Percentiles rank a stretch among this genome's conserved stretches.
phyloP scores from a whole-genome alignment of 176 grass and related monocot species.

The Aegilops speltoides region DNA sequence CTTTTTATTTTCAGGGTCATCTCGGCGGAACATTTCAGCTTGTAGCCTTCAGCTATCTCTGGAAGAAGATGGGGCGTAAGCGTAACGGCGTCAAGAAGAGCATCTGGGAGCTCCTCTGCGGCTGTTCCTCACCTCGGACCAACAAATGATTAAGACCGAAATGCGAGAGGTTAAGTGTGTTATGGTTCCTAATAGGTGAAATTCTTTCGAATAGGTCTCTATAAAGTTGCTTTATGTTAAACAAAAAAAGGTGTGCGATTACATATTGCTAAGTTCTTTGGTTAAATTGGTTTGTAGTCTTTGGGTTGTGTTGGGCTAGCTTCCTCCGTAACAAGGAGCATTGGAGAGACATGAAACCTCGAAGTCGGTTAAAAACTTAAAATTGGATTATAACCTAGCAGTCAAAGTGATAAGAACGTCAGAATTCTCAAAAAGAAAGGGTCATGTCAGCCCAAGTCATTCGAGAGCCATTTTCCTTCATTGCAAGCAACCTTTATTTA shows the following conservation, averaged over 20 bases:
- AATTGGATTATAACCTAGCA: no score
- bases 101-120: constrained; percentile 41
- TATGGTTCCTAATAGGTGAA: not conserved
- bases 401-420: no score
- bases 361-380: no score
- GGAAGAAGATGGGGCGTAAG: constrained; percentile 26
- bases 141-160: not conserved
- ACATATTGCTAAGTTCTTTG: no score
- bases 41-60: not conserved
- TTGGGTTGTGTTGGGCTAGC: not conserved
- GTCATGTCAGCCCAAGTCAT: not conserved
- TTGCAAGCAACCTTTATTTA: no score
- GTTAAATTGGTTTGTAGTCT: not conserved
- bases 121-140: constrained; percentile 22
- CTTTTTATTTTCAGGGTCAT: not conserved
- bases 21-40: constrained; percentile 3
- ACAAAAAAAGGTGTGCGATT: not conserved
- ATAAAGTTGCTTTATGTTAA: not conserved
- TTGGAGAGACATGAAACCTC: no score
- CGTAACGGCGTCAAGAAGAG: constrained; percentile 45
- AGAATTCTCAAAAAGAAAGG: not conserved
- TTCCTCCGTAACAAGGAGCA: no score
- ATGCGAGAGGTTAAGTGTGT: not conserved
- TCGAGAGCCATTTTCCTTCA: no score
- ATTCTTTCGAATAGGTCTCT: not conserved